Conservation (phyloP, 2,329 filamentous ascomycete species). For the Gnomoniopsis smithogilvyi region DNA sequence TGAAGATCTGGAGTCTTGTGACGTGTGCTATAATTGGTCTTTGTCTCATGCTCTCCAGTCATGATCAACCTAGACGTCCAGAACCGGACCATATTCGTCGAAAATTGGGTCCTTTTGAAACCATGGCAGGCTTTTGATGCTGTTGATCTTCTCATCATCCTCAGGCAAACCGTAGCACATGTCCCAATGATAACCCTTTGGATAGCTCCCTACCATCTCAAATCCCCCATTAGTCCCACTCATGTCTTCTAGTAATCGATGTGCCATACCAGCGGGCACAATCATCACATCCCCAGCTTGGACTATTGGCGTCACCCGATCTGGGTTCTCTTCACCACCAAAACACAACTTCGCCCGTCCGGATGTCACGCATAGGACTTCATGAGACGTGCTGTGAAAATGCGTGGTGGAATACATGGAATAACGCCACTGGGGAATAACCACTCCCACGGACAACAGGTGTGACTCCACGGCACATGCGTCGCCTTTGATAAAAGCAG, state of each 20-base stretch:
- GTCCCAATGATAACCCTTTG: slow-evolving; percentile 57
- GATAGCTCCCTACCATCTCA: slow-evolving; percentile 67
- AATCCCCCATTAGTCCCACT: slow-evolving; percentile 40
- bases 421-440: slow-evolving; percentile 64
- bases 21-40: no score
- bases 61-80: slow-evolving; percentile 6
- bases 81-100: slow-evolving; percentile 47
- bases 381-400: slow-evolving; percentile 66
- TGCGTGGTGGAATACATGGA: slow-evolving; percentile 66
- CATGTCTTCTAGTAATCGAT: slow-evolving; percentile 58
- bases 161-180: slow-evolving; percentile 66
- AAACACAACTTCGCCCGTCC: slow-evolving; percentile 63
- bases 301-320: slow-evolving; percentile 52
- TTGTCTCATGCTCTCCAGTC: no score
- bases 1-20: no score
- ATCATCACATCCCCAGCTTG: slow-evolving; percentile 59
- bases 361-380: slow-evolving; percentile 58
- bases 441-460: slow-evolving; percentile 49
- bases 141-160: slow-evolving; percentile 49
- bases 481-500: slow-evolving; percentile 45
- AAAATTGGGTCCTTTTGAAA: slow-evolving; percentile 60
- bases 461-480: slow-evolving; percentile 54
- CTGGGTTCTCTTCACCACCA: slow-evolving; percentile 60
- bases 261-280: slow-evolving; percentile 63
- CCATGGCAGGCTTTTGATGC: slow-evolving; percentile 50